phyloP scores from a whole-genome alignment of 768 basidiomycete species.

The Boletus huronensis region DNA sequence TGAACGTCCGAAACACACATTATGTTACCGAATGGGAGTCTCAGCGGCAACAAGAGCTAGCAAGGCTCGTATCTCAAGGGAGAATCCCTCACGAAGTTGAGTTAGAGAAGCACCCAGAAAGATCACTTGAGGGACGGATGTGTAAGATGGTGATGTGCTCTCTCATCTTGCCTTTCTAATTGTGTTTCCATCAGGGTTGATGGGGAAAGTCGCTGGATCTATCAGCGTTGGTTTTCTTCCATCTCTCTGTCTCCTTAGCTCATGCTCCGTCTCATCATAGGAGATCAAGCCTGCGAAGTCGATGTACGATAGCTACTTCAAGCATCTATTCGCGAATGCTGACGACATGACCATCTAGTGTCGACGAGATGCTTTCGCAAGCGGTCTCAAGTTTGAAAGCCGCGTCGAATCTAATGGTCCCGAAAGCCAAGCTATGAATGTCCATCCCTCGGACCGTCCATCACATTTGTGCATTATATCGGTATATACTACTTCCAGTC shows the following conservation, averaged over 20 bases:
- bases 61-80: constrained; percentile 54
- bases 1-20: constrained; percentile 76
- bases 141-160: constrained; percentile 42
- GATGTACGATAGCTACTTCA: constrained; percentile 51
- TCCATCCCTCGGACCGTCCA: background rate
- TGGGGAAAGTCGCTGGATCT: constrained; percentile 75
- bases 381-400: constrained; percentile 56
- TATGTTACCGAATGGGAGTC: constrained; percentile 80
- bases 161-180: constrained; percentile 1
- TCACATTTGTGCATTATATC: background rate
- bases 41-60: constrained; percentile 56
- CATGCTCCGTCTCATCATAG: constrained; percentile 27
- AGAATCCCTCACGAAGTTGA: constrained; percentile 76
- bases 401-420: constrained; percentile 40
- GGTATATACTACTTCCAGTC: background rate
- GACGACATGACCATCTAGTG: constrained; percentile 38
- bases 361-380: constrained; percentile 76
- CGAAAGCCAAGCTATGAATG: constrained; percentile 47
- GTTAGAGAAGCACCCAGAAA: constrained; percentile 64
- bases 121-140: constrained; percentile 51
- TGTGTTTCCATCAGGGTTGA: constrained; percentile 49
- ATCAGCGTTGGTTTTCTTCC: constrained; percentile 46
- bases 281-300: constrained; percentile 83
- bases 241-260: background rate
- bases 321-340: constrained; percentile 1